phyloP scores from a whole-genome alignment of 768 basidiomycete genomes.

The Tricholoma sp. region DNA sequence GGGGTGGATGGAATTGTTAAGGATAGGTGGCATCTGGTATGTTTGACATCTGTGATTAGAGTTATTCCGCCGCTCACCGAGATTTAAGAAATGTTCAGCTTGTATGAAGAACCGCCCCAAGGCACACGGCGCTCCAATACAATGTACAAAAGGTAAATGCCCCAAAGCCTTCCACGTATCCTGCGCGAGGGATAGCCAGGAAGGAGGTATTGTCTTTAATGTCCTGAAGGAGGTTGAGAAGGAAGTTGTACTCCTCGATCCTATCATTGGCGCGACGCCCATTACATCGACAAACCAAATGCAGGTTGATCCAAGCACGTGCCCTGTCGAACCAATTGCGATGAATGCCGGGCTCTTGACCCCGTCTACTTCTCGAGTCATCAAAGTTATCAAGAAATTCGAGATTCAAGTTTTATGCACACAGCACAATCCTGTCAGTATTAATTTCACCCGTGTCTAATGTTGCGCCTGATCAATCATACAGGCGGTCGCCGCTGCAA shows the following conservation, averaged over 20 bases:
- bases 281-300: slow-evolving; percentile 19
- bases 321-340: slow-evolving; percentile 3
- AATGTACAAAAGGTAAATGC: slow-evolving; percentile 94
- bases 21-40: slow-evolving; percentile 89
- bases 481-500: slow-evolving; percentile 70
- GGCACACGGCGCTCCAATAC: slow-evolving; percentile 76
- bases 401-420: slow-evolving; percentile 76
- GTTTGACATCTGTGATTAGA: slow-evolving; percentile 20
- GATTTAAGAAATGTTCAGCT: slow-evolving; percentile 82
- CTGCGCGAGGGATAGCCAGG: slow-evolving; percentile 65
- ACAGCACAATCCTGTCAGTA: slow-evolving; percentile 86
- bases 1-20: slow-evolving; percentile 87
- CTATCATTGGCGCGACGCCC: slow-evolving; percentile 14
- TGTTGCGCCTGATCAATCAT: slow-evolving; percentile 3
- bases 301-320: slow-evolving; percentile 24
- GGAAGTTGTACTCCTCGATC: slow-evolving; percentile 65
- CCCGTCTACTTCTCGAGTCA: slow-evolving; percentile 27
- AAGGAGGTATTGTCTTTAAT: slow-evolving; percentile 50
- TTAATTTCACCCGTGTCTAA: not conserved
- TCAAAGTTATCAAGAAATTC: slow-evolving; percentile 69
- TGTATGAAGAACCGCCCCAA: slow-evolving; percentile 68
- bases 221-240: slow-evolving; percentile 73
- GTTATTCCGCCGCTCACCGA: slow-evolving; percentile 3
- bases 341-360: slow-evolving; percentile 5
- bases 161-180: slow-evolving; percentile 90